These are phyloP conservation scores for Simmondsia chinensis DNA, from an alignment of 148 eudicot genomes.

Conservation along the genomic window DNA sequence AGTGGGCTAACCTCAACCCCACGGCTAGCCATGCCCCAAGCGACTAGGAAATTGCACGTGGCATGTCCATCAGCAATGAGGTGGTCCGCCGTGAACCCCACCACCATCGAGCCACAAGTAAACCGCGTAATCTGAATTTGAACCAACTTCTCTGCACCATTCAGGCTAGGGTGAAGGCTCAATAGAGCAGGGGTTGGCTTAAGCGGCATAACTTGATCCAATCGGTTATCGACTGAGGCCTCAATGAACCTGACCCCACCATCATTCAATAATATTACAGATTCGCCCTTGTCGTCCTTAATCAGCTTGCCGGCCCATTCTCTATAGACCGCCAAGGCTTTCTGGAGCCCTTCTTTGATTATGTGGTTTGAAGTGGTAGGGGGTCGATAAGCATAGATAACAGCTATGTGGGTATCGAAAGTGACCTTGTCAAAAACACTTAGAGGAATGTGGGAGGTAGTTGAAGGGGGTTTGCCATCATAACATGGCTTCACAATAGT, in stretches of 20 bases:
- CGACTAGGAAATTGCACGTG: constrained; percentile 33
- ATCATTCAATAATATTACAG: constrained; percentile 22
- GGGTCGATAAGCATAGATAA: constrained; percentile 34
- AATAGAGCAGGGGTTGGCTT: constrained; percentile 18
- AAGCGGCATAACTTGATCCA: constrained; percentile 19
- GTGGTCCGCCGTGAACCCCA: constrained; percentile 39
- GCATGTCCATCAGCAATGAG: constrained; percentile 32
- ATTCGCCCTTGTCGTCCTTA: constrained; percentile 8
- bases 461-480: constrained; percentile 15
- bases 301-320: constrained; percentile 31
- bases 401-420: constrained; percentile 21
- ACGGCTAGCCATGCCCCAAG: constrained; percentile 34
- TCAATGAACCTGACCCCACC: constrained; percentile 30
- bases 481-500: constrained; percentile 25
- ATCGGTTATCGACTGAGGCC: constrained; percentile 25
- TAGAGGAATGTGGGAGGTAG: constrained; percentile 15
- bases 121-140: constrained; percentile 43
- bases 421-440: constrained; percentile 35
- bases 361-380: constrained; percentile 25
- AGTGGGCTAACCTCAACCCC: constrained; percentile 21
- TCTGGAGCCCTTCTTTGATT: constrained; percentile 26
- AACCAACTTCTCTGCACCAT: constrained; percentile 19
- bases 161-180: constrained; percentile 22
- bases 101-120: constrained; percentile 34
- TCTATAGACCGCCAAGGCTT: constrained; percentile 22